Conservation (phyloP, 2,329 filamentous ascomycete species). For the Grosmannia clavigera region DNA sequence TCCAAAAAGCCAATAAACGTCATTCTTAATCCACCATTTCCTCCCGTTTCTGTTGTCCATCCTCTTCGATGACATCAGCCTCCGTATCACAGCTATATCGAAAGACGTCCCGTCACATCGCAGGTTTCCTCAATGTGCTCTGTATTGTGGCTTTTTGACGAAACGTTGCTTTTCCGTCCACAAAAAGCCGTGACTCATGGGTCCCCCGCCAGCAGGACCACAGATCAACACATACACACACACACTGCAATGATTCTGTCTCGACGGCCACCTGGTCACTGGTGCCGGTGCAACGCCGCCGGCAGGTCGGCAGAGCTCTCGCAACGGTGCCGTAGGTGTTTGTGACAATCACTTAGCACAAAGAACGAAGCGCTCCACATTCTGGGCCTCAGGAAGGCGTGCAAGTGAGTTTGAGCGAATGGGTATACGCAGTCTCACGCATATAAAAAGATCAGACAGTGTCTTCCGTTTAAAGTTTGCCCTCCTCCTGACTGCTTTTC, state of each 20-base stretch:
- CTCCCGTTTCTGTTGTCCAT: no score
- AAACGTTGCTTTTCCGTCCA: not conserved
- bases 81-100: no score
- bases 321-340: not conserved
- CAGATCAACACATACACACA: not conserved
- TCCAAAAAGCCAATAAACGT: no score
- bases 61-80: no score
- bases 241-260: not conserved
- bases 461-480: no score
- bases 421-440: not conserved
- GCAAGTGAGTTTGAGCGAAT: not conserved
- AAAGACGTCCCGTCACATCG: no score
- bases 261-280: not conserved
- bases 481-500: no score
- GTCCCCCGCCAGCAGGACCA: not conserved
- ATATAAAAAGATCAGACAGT: no score
- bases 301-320: not conserved
- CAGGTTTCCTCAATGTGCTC: no score
- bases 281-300: not conserved
- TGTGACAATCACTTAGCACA: not conserved
- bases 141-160: not conserved
- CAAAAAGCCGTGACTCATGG: not conserved
- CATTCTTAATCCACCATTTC: no score
- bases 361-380: not conserved
- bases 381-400: not conserved